Conservation (phyloP, 2,329 filamentous ascomycete species). For the Aureobasidium sp. region DNA sequence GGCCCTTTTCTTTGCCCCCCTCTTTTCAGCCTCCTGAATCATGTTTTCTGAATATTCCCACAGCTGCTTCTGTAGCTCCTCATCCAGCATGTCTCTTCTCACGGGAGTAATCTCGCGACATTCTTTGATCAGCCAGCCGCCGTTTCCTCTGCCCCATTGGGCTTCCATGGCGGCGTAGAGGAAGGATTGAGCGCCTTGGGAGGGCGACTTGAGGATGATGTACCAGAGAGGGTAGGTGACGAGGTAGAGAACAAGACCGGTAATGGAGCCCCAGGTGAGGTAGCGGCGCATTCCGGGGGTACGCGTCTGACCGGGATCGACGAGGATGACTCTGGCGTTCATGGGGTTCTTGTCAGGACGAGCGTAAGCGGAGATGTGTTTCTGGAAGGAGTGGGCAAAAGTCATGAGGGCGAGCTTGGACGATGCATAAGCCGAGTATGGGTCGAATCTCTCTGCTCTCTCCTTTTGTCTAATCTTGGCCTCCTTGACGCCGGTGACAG, state of each 20-base stretch:
- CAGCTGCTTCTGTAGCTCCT: slow-evolving; percentile 71
- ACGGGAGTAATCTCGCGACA: slow-evolving; percentile 69
- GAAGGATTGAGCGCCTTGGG: slow-evolving; percentile 79
- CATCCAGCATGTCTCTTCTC: slow-evolving; percentile 68
- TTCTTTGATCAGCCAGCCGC: slow-evolving; percentile 78
- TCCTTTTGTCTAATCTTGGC: slow-evolving; percentile 48
- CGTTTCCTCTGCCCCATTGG: slow-evolving; percentile 55
- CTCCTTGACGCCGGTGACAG: slow-evolving; percentile 31
- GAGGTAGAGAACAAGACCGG: slow-evolving; percentile 71
- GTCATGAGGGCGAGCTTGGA: slow-evolving; percentile 70
- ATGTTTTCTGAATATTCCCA: slow-evolving; percentile 87
- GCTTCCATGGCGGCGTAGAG: slow-evolving; percentile 81
- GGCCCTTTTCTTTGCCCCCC: slow-evolving; percentile 58
- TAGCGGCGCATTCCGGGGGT: slow-evolving; percentile 85
- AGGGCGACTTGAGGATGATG: slow-evolving; percentile 78
- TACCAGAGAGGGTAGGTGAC: slow-evolving; percentile 74
- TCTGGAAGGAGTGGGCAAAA: slow-evolving; percentile 86
- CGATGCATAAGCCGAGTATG: slow-evolving; percentile 41
- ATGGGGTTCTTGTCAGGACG: slow-evolving; percentile 75
- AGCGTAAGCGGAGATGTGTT: slow-evolving; percentile 77
- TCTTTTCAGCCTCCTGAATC: slow-evolving; percentile 74
- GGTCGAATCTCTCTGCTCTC: slow-evolving; percentile 46
- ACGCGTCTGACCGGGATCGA: slow-evolving; percentile 77
- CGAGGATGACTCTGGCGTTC: slow-evolving; percentile 76
- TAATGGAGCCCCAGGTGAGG: slow-evolving; percentile 76